phyloP scores from a whole-genome alignment of 139 green algal genomes.

The Picochlorum costavermella region DNA sequence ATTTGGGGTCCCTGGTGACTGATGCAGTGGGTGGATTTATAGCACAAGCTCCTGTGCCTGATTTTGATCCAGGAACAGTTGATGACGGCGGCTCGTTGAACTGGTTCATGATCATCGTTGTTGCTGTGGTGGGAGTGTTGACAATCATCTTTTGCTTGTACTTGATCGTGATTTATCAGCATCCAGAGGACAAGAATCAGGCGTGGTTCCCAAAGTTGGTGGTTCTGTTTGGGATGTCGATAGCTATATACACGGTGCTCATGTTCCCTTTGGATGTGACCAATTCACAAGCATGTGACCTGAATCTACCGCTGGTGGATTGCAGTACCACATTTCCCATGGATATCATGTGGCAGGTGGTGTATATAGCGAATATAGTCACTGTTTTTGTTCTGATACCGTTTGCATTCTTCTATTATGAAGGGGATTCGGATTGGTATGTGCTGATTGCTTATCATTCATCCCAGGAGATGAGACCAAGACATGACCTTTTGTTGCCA shows the following conservation, averaged over 20 bases:
- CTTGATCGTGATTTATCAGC: conserved; percentile 82
- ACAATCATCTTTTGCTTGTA: conserved; percentile 69
- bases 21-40: background rate
- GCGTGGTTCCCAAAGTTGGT: conserved; percentile 91
- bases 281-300: conserved; percentile 67
- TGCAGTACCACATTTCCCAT: conserved; percentile 85
- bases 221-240: conserved; percentile 72
- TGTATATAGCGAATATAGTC: conserved; percentile 76
- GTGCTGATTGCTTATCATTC: background rate
- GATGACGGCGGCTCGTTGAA: conserved; percentile 11
- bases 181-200: conserved; percentile 94
- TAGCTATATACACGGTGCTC: conserved; percentile 83
- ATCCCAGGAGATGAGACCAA: background rate
- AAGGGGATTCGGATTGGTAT: conserved; percentile 82
- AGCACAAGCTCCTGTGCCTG: background rate
- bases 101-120: conserved; percentile 29
- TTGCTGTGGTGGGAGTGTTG: conserved; percentile 53
- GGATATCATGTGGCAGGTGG: conserved; percentile 73
- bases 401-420: conserved; percentile 96
- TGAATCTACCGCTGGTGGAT: conserved; percentile 46
- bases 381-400: conserved; percentile 78
- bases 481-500: background rate
- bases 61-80: background rate
- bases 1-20: no score
- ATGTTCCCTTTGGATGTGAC: conserved; percentile 92